Evolutionary conservation across 2,329 filamentous ascomycete genomes (phyloP), one percentile per base, ranked within the genome.

Genomic region (Verruconis gallopava): DNA sequence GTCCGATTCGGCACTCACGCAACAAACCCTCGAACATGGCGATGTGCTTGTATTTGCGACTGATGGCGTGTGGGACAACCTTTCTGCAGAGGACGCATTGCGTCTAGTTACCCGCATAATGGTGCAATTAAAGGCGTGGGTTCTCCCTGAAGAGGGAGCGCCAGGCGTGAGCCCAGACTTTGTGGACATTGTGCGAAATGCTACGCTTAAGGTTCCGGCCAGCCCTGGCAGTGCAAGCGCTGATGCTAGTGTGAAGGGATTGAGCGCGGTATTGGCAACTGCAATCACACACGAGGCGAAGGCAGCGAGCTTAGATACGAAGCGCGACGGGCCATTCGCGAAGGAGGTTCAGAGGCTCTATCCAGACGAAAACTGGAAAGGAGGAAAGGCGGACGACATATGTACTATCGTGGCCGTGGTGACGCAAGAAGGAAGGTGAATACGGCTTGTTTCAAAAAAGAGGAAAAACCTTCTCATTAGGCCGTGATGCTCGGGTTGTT

Each of bases 311-410:
- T 61, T 84, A 44, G 86, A 94, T 61, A 74, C 71, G 38, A 85
- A 81, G 53, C 67, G 84, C 40, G 84, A 96, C 58, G 86, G 89
- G 0, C 91, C 91, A 0, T 98, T 98, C 60, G 86, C 91, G 32
- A 94, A 85, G 61, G 86, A 95, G 60, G 85, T 95, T 15, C 85
- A 91, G 57, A 83, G 79, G 55, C 79, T 83, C 55, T 93, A 84
- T 51, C 89, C 91, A 0, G 69, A 79, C 28, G 89, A 96, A 60
- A 75, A 78, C 45, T 98, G 85, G 76, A 77, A 77, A 45, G 91
- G 91, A 44, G 91, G 91, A 40, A 98, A 98, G 62, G 75, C 93
- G 15, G 91, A 98, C 57, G 91, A 98, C 60, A 95, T 98, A 45
- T 89, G 85, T 53, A 85, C 85, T 3, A 68, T 98, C 39, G 79